Base-by-base conservation (phyloP, 345 rosid species). In the Eucalyptus fibrosa region DNA sequence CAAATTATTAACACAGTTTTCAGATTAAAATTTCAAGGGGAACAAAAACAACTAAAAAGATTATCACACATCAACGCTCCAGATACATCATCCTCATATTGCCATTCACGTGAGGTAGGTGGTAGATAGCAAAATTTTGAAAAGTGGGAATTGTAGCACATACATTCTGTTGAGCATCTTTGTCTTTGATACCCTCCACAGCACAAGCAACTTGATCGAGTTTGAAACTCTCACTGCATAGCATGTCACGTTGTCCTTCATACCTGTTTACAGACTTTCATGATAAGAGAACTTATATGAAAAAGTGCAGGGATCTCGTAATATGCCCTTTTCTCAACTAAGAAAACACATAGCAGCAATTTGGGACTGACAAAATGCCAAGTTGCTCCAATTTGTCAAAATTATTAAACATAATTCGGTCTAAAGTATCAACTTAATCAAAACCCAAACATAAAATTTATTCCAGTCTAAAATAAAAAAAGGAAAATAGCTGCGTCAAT, bases 141-240 rank as follows among this genome's bases (percentile, higher is more conserved):
- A 59, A 42, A 45, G 62, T 40, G 53, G 19, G 49, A 45, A 86
- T 50, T 30, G 32, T n/a, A 83, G 89, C 56, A 93, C 96, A 88
- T 98, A 98, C 99, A 86, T 97, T 97, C 93, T 96, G 98, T 77
- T 98, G 99, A 40, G 99, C 98, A 94, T 98, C 99, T 95, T 96
- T 97, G 89, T 98, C 99, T 95, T 96, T 98, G 88, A 97, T 92
- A 69, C 98, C 99, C 93, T 98, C 99, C 40, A 97, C 92, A 90
- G 99, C 97, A 94, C 95, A 98, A 44, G 99, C 93, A 90, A 97
- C 99, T 96, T 98, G 99, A 93, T 98, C 99, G 40, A 98, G 99
- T 90, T 94, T 98, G 87, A 96, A 97, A 5, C 99, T 96, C 91
- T 96, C 99, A 92, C 94, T 96, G 88, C 95, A 96, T 3, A 98